Evolutionary conservation across 1,284 basidiomycete genomes (phyloP).

Genomic region (Mycena citricolor): DNA sequence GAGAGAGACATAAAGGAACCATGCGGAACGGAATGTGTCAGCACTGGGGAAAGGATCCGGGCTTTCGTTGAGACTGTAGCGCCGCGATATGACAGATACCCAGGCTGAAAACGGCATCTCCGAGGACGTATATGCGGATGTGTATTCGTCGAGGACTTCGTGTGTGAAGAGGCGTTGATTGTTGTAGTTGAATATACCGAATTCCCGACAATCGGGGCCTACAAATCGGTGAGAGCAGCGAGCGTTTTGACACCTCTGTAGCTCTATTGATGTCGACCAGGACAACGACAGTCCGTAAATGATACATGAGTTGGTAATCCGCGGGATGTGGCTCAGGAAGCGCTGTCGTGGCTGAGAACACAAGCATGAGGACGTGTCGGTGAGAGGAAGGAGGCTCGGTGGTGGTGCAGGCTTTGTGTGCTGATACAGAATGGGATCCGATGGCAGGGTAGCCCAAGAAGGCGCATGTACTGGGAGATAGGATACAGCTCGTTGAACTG

Average conservation of each 20-base stretch:
- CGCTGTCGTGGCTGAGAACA: constrained; percentile 6
- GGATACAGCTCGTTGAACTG: not conserved
- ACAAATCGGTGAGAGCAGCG: constrained; percentile 15
- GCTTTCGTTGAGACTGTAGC: constrained; percentile 15
- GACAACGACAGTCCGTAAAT: constrained; percentile 1
- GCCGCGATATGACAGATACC: constrained; percentile 15
- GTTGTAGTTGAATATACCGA: constrained; percentile 32
- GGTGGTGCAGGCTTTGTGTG: not conserved
- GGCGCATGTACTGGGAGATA: constrained; percentile 2
- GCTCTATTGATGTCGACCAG: not conserved
- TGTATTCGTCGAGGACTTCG: constrained; percentile 32
- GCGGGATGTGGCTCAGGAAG: too few relatives aligned
- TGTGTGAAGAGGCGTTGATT: constrained; percentile 29
- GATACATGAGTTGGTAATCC: too few relatives aligned
- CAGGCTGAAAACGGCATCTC: constrained; percentile 32
- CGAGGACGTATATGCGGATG: constrained; percentile 27
- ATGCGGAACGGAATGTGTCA: constrained; percentile 26
- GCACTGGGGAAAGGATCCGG: constrained; percentile 23
- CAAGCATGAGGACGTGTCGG: constrained; percentile 4
- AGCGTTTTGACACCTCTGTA: not conserved
- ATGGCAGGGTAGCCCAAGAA: not conserved
- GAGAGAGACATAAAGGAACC: constrained; percentile 30
- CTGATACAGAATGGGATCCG: not conserved
- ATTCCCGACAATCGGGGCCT: constrained; percentile 26
- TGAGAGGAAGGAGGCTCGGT: not conserved